Base-by-base conservation (phyloP, 805 yeast genomes). In the Phaffomyces antillensis region DNA sequence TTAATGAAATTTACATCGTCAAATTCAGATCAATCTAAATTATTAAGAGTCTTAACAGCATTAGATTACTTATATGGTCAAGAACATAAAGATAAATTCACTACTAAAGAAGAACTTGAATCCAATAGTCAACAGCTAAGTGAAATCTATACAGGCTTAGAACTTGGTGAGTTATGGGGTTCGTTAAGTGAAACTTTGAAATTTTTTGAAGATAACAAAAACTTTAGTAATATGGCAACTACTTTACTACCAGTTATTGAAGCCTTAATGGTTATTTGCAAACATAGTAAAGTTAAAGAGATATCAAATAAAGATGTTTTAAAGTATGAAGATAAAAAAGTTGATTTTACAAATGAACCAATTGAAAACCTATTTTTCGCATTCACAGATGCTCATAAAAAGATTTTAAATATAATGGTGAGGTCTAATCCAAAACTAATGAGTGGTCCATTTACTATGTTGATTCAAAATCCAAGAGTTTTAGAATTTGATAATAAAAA, bases 251-350 rank as follows among this genome's bases (percentile, higher is more conserved):
- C 98, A 0, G 64, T 89, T 49, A 87, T 91, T 49, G 99, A 91
- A 61, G 81, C 96, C 0, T 70, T 93, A 45, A 88, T 93, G 95
- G 96, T 91, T 41, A 93, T 93, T n/a, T 89, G 96, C 65, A 90
- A 90, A 58, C 95, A 86, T 57, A 78, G 87, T 53, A 76, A 76
- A 49, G 81, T 79, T 36, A 75, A 73, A 55, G 83, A 76, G 42
- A 64, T 73, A 45, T 81, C 70, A 50, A 67, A 72, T 8, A 73
- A 76, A 46, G 86, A 79, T 45, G 65, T 63, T 7, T 54, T 75
- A 46, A 81, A 78, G 55, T 84, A 75, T 58, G 87, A 84, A 52
- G 81, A 74, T 16, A 75, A 70, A 45, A 74, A 75, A 50, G 71
- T 76, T 46, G 91, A 88, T 59, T 81, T 85, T 55, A 71, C 82